Percentiles rank a stretch among this genome's conserved stretches.
phyloP scores from a whole-genome alignment of 352 stramenopile species.

The Pythium aristosporum region DNA sequence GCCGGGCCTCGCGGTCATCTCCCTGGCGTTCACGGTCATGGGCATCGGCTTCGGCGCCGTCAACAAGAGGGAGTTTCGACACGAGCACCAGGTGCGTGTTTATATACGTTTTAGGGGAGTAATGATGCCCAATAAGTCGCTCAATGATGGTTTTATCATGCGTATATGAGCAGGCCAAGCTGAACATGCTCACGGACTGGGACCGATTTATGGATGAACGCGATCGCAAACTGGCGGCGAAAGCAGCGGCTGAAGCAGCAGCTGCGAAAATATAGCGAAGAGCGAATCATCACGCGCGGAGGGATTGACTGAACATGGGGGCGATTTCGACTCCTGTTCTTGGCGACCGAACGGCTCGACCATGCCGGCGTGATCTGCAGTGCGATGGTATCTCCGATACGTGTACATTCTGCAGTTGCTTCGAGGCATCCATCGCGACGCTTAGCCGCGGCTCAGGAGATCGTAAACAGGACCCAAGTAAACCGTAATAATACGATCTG shows the following conservation, averaged over 20 bases:
- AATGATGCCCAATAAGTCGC: background rate
- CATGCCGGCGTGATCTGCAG: background rate
- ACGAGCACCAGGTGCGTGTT: conserved; percentile 61
- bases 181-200: conserved; percentile 77
- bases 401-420: background rate
- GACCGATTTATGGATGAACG: conserved; percentile 82
- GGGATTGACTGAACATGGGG: background rate
- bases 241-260: conserved; percentile 28
- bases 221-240: conserved; percentile 50
- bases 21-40: conserved; percentile 75
- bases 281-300: background rate
- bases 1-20: conserved; percentile 76
- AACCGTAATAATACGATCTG: conserved; percentile 24
- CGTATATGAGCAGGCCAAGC: conserved; percentile 52
- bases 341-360: background rate
- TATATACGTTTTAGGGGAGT: background rate
- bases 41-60: conserved; percentile 65
- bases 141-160: background rate
- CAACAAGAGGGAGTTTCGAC: conserved; percentile 72
- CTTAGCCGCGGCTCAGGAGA: background rate
- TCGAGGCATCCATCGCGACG: background rate
- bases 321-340: background rate
- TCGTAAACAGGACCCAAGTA: conserved; percentile 21
- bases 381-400: background rate
- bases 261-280: conserved; percentile 33